Evolutionary conservation across 23 red algal species (phyloP).

Genomic region (Gracilaria gracilis): DNA sequence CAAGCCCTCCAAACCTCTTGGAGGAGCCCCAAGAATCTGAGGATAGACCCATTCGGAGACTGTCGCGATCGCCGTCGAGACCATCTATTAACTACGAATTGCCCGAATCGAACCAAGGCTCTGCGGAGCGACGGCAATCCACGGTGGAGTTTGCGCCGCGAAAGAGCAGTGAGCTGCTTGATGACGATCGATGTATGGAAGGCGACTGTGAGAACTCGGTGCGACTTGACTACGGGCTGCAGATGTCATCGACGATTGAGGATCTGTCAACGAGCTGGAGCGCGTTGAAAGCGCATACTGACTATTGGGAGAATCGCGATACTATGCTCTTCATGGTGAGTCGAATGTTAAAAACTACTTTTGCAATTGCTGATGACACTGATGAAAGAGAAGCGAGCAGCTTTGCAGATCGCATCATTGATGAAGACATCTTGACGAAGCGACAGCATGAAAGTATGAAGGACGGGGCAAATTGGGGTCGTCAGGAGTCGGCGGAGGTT

Average conservation of each 20-base stretch:
- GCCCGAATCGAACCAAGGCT: not conserved
- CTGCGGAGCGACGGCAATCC: not conserved
- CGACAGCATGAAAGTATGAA: conserved; percentile 5
- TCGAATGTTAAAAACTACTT: conserved; percentile 62
- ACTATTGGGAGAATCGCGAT: conserved; percentile 86
- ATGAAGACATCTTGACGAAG: conserved; percentile 45
- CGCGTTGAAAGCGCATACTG: conserved; percentile 80
- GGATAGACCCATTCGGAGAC: not conserved
- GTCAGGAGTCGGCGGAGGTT: conserved; percentile 11
- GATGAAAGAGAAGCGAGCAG: conserved; percentile 24
- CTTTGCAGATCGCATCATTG: conserved; percentile 19
- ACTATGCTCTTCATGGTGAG: conserved; percentile 74
- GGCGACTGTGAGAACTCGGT: not conserved
- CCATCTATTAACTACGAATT: conserved; percentile 7
- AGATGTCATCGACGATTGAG: conserved; percentile 80
- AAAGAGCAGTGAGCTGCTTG: not conserved
- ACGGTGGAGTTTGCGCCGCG: not conserved
- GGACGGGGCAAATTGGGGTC: conserved; percentile 1
- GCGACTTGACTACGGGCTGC: conserved; percentile 69
- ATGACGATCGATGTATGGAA: not conserved
- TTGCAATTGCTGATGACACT: conserved; percentile 33
- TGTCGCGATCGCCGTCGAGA: conserved; percentile 22
- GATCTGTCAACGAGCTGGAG: conserved; percentile 81
- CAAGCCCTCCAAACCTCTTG: not conserved
- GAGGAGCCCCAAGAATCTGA: not conserved